phyloP scores from a whole-genome alignment of 169 alveolate genomes.

The Plasmodium vivax region DNA sequence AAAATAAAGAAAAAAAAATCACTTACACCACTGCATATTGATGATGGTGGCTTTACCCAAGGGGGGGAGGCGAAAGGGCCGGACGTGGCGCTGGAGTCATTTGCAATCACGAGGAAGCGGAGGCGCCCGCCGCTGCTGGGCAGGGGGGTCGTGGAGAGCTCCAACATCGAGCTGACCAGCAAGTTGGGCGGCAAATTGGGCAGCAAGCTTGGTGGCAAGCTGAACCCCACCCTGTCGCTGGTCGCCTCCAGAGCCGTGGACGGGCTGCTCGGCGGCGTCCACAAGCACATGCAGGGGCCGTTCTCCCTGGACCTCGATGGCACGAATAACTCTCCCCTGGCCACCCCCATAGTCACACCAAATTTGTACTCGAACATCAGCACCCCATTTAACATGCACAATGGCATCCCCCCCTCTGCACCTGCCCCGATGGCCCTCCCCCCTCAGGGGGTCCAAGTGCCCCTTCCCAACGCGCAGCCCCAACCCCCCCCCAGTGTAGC shows the following conservation, averaged over 20 bases:
- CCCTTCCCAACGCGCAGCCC: neutral
- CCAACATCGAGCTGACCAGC: conserved; percentile 39
- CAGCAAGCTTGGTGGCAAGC: too few relatives aligned
- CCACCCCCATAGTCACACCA: conserved; percentile 40
- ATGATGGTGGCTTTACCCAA: neutral
- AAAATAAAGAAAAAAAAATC: neutral
- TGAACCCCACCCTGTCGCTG: conserved; percentile 40
- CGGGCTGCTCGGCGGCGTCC: conserved; percentile 57
- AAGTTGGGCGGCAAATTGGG: neutral
- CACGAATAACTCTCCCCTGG: conserved; percentile 24
- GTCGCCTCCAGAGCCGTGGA: conserved; percentile 59
- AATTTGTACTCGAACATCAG: conserved; percentile 17
- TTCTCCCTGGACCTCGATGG: conserved; percentile 26
- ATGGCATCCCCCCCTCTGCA: conserved; percentile 4
- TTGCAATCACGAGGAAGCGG: neutral
- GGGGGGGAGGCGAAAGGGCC: neutral
- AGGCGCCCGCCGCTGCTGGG: neutral
- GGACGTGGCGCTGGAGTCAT: conserved; percentile 3
- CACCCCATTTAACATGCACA: conserved; percentile 22
- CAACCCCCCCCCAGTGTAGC: neutral
- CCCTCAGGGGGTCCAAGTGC: neutral
- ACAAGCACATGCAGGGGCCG: conserved; percentile 67
- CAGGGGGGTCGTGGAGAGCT: conserved; percentile 23
- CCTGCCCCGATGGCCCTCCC: conserved; percentile 12
- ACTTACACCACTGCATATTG: neutral